phyloP scores from a whole-genome alignment of 306 rosid genomes.

The Glycyrrhiza uralensis region DNA sequence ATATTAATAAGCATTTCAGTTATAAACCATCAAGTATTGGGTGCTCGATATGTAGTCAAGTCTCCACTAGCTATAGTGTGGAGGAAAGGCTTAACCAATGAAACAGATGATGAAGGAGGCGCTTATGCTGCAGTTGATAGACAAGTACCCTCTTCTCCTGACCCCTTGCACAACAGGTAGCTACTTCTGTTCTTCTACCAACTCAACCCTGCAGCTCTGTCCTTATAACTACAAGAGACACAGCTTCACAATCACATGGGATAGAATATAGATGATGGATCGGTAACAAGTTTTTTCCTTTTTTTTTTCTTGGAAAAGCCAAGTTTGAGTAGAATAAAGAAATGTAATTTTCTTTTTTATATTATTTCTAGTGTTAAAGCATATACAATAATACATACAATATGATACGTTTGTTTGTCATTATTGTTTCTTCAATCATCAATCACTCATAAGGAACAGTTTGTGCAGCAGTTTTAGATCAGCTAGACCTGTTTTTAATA shows the following conservation, averaged over 20 bases:
- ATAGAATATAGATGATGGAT: too few species aligned
- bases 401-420: not conserved
- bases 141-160: constrained; percentile 75
- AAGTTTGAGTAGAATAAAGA: constrained; percentile 5
- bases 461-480: not conserved
- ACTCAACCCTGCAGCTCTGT: not conserved
- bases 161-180: constrained; percentile 86
- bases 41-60: constrained; percentile 27
- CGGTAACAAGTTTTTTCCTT: not conserved
- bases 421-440: not conserved
- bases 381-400: too few species aligned
- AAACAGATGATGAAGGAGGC: constrained; percentile 28
- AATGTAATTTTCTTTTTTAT: not conserved
- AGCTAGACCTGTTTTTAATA: too few species aligned
- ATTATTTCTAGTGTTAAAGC: not conserved
- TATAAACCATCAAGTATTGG: constrained; percentile 33
- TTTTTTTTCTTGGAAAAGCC: not conserved
- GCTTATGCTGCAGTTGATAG: constrained; percentile 43
- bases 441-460: not conserved
- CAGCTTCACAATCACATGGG: too few species aligned
- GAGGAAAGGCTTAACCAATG: constrained; percentile 22
- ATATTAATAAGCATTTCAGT: constrained; percentile 41
- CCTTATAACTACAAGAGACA: not conserved
- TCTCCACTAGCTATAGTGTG: constrained; percentile 27
- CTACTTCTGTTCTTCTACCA: constrained; percentile 31